phyloP scores from a whole-genome alignment of 148 eudicot genomes.

The Heliosperma pusillum region DNA sequence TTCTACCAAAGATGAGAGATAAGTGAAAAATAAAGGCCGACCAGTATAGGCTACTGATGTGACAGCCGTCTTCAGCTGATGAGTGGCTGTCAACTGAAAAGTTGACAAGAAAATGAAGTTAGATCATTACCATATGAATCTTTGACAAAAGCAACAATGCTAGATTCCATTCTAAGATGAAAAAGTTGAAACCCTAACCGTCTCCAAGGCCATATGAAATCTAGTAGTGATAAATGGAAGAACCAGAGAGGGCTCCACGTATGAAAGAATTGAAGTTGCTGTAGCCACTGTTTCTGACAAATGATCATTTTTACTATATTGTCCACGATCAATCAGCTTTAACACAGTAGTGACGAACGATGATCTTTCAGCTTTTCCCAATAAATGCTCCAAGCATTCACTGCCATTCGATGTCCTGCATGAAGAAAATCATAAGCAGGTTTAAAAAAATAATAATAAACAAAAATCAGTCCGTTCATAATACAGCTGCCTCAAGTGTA shows the following conservation, averaged over 20 bases:
- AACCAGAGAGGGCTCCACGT: slow-evolving; percentile 88
- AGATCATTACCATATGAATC: neutral
- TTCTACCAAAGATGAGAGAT: slow-evolving; percentile 40
- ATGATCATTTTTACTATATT: slow-evolving; percentile 88
- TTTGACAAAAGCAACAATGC: neutral
- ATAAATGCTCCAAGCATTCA: slow-evolving; percentile 39
- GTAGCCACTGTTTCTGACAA: slow-evolving; percentile 93
- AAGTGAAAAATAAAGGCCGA: slow-evolving; percentile 64
- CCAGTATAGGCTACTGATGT: slow-evolving; percentile 86
- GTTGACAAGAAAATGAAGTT: slow-evolving; percentile 18
- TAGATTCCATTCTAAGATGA: slow-evolving; percentile 5
- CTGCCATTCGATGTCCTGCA: slow-evolving; percentile 49
- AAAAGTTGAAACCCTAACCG: slow-evolving; percentile 55
- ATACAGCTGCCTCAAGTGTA: neutral
- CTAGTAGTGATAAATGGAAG: slow-evolving; percentile 88
- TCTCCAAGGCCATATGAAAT: slow-evolving; percentile 94
- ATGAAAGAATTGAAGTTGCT: slow-evolving; percentile 84
- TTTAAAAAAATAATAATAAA: neutral
- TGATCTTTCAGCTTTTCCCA: slow-evolving; percentile 65
- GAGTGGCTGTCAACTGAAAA: slow-evolving; percentile 93
- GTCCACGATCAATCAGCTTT: slow-evolving; percentile 96
- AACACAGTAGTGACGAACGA: slow-evolving; percentile 62
- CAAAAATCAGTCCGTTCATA: neutral
- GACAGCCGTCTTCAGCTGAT: slow-evolving; percentile 92
- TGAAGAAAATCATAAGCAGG: slow-evolving; percentile 16